phyloP scores from a whole-genome alignment of 257 asterid genomes.

The Nicotiana paniculata region DNA sequence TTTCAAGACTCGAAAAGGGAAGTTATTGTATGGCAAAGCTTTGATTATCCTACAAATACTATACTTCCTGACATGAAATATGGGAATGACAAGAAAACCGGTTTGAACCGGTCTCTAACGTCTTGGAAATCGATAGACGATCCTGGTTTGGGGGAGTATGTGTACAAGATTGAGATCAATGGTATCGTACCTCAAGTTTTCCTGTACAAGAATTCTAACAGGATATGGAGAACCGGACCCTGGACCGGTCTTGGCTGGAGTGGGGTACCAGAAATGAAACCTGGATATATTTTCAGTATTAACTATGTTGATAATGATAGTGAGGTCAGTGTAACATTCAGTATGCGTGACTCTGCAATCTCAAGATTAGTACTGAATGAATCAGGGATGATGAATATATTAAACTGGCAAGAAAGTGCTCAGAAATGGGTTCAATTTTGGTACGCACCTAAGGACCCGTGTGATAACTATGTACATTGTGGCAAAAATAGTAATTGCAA shows the following conservation, averaged over 20 bases:
- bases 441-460: neutral
- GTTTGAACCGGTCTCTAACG: neutral
- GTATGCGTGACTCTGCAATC: neutral
- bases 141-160: neutral
- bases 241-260: neutral
- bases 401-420: neutral
- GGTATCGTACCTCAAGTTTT: neutral
- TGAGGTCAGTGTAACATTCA: neutral
- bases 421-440: neutral
- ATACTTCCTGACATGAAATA: conserved; percentile 1
- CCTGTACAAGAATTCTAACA: neutral
- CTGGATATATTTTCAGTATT: neutral
- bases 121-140: neutral
- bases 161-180: neutral
- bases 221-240: conserved; percentile 3
- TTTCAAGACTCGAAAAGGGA: neutral
- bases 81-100: neutral
- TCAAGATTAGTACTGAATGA: conserved; percentile 3
- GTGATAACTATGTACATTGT: conserved; percentile 6
- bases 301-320: neutral
- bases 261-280: neutral
- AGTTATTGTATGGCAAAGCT: conserved; percentile 7
- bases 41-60: conserved; percentile 8
- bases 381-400: neutral
- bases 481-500: conserved; percentile 5